Evolutionary conservation across 2,329 filamentous ascomycete species (phyloP), one percentile per base, ranked within the genome.

Genomic region (Periconia digitata): DNA sequence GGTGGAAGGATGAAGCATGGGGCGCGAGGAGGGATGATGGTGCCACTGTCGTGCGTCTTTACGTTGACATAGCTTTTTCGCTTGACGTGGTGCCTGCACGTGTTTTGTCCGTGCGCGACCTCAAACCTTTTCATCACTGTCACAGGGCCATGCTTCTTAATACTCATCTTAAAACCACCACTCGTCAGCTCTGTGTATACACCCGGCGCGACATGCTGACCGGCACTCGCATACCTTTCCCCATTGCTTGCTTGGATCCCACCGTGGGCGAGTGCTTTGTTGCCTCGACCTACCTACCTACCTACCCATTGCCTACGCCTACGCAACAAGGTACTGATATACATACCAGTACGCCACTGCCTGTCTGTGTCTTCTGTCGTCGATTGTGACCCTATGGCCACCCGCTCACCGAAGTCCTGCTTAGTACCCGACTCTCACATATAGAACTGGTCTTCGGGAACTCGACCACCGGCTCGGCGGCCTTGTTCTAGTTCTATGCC

Each of bases 1-100:
- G 38, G 24, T 21, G 21, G 8, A 40, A 40, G 20, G 13, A 40
- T n/a, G 24, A 16, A 23, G 38, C 35, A 16, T 23, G 3, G 49
- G 55, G 51, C 50, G 52, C 40, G 51, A 60, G 60, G 59, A 56
- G 58, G 56, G 57, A 56, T 57, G 55, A 56, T 18, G 56, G 61
- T 53, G 52, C 60, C 59, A 61, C 60, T 62, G 50, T 51, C 51
- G 47, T 50, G 60, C 55, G 52, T 20, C 42, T 37, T 48, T 46
- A 47, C 48, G 55, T 45, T 50, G 52, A 55, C n/a, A n/a, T n/a
- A n/a, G n/a, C n/a, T n/a, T n/a, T 60, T 54, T 59, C 54, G 59
- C 53, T 59, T 54, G 22, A 37, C 16, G 41, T 16, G 23, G 20
- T 18, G 45, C 46, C 47, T 34, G 53, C 56, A 55, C 56, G 56